These are phyloP conservation scores for Citrus australasica DNA, from an alignment of 345 rosid genomes.

Conservation along the genomic window DNA sequence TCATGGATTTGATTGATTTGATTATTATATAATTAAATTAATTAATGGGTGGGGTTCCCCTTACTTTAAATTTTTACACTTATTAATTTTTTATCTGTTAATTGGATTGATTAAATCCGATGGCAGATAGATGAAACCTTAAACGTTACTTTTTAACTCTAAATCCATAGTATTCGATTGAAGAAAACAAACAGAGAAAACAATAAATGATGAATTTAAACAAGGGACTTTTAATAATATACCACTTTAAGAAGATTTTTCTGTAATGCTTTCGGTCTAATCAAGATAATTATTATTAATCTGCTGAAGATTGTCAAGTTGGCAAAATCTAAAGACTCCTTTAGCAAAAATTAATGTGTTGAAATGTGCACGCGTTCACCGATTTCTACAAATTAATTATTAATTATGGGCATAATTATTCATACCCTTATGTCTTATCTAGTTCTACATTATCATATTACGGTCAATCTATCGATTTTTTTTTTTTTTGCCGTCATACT, in stretches of 20 bases:
- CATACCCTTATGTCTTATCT: not conserved
- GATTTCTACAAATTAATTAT: constrained; percentile 17
- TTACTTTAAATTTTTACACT: too few species aligned
- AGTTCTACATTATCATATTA: not conserved
- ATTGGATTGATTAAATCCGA: too few species aligned
- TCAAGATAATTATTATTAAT: constrained; percentile 5
- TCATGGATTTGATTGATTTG: constrained; percentile 23
- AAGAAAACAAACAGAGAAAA: too few species aligned
- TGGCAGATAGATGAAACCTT: too few species aligned
- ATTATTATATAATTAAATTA: not conserved
- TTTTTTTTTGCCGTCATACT: too few species aligned
- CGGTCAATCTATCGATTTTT: not conserved
- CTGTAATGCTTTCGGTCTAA: constrained; percentile 25
- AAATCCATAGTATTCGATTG: too few species aligned
- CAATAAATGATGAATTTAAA: too few species aligned
- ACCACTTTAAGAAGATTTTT: not conserved
- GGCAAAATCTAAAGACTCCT: not conserved
- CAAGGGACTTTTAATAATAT: not conserved
- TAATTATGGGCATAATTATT: constrained; percentile 4
- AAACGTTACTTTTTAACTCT: too few species aligned
- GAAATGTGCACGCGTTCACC: constrained; percentile 17
- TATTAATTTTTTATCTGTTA: too few species aligned
- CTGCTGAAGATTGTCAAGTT: constrained; percentile 7
- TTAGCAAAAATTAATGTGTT: constrained; percentile 10
- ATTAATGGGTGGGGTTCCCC: not conserved